Base-by-base conservation (phyloP, 805 yeast species). In the Candida tammaniensis region DNA sequence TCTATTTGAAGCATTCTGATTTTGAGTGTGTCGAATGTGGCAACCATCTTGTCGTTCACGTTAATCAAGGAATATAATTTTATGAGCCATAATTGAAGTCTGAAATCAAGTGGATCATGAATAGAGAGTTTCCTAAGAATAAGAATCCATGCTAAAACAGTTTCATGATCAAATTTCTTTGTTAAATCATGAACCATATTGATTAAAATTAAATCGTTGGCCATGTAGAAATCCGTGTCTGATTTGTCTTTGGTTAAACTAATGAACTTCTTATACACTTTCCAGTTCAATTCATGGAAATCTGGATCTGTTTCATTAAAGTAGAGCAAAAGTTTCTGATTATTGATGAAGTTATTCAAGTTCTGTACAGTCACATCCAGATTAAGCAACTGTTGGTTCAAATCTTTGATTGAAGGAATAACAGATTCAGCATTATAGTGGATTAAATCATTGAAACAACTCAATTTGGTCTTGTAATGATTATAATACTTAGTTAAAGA, bases 1-100 rank as follows among this genome's bases (percentile, higher is more conserved):
- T 89, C 96, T 32, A 71, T 65, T 57, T 91, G 98, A 7, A 88
- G 57, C 60, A 81, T 79, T 50, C 83, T 86, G 46, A 87, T 74
- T 23, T 78, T 75, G 33, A 89, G 56, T 1, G 64, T 50, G 11
- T 69, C 55, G 53, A 73, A 87, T 29, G 78, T 74, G 6, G 55
- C 51, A 21, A 55, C 46, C 0, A 89, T 81, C 26, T 65, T 54
- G 1, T 71, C 52, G 20, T 66, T 65, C 7, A 78, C 63, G 31
- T 87, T 87, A 7, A 86, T 49, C 13, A 68, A 51, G 11, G 74
- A 64, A 55, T 83, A 85, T 3, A 86, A 51, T 19, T 76, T 69
- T 31, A 84, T 69, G 22, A 88, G 61, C 89, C 93, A 85, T 7
- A 86, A 57, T 35, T 79, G 70, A 14, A 85, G 61, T 47, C 78